Evolutionary conservation across 2,329 filamentous ascomycete genomes (phyloP), one percentile per base, ranked within the genome.

Genomic region (Pseudogymnoascus sp.): DNA sequence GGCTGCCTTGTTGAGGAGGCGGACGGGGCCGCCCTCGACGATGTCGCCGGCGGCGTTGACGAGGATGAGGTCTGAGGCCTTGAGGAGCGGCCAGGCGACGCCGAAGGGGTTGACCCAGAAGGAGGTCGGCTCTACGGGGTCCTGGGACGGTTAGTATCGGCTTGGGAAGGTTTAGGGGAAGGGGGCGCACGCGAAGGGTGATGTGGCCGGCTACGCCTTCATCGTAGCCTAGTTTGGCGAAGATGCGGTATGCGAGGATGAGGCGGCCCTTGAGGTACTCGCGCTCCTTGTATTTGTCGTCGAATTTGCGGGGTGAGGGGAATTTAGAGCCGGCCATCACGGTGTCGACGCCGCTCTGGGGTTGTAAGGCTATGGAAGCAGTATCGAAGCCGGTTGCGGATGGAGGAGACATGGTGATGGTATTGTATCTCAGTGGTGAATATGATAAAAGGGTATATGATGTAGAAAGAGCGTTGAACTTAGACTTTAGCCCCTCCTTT

Each of bases 21-120:
- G 67, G 31, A 66, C 65, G 10, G 74, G 71, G 0, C 86, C 87
- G 3, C 87, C 86, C 10, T 84, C 86, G 33, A 90, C 81, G 23
- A 89, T 80, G 23, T 83, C 75, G 1, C 87, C 87, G 0, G 80
- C 72, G 61, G 84, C 78, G 68, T 87, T 79, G 1, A 90, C 86
- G 15, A 82, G 83, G 62, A 90, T 88, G n/a, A 90, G 78, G 67
- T 90, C 86, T 0, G 83, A 86, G 0, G 81, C 79, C 64, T 83
- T 87, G 47, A 89, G 82, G 1, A 72, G 64, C 8, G 71, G 71
- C 72, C 72, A 74, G 1, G 72, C 71, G 17, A 74, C 70, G 15
- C 72, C 72, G 62, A 74, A 74, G 13, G 72, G 72, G 36, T 74
- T 74, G 3, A 74, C 72, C 72, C 72, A 74, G 21, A 74, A 74